These are phyloP conservation scores for Fraxinus ornus DNA, from an alignment of 305 asterid genomes.

Conservation along the genomic window DNA sequence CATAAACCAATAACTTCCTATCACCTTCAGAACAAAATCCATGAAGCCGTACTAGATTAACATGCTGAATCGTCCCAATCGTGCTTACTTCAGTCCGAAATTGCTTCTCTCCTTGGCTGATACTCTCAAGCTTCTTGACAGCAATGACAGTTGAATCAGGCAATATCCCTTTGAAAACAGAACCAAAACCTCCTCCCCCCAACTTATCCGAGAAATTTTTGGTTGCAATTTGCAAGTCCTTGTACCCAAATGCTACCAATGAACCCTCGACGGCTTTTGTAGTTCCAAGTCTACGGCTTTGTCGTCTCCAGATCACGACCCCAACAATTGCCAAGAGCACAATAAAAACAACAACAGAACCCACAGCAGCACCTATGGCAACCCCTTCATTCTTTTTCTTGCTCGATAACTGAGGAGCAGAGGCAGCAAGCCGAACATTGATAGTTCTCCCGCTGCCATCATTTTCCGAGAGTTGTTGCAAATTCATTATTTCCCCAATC, in stretches of 20 bases:
- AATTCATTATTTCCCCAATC: conserved; percentile 42
- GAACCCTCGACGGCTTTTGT: conserved; percentile 53
- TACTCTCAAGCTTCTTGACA: conserved; percentile 73
- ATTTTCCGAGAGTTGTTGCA: conserved; percentile 38
- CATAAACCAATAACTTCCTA: conserved; percentile 61
- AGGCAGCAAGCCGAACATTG: conserved; percentile 40
- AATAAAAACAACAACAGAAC: conserved; percentile 41
- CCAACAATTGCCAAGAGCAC: conserved; percentile 28
- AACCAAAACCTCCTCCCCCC: conserved; percentile 83
- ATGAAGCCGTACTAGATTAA: conserved; percentile 72
- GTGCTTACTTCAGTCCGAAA: conserved; percentile 78
- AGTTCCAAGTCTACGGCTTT: conserved; percentile 29
- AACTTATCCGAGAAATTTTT: conserved; percentile 67
- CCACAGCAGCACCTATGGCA: conserved; percentile 43
- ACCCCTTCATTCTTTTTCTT: conserved; percentile 34
- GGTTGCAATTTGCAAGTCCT: conserved; percentile 62
- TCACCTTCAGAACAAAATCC: conserved; percentile 71
- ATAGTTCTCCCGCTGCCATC: conserved; percentile 38
- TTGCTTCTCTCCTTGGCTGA: conserved; percentile 82
- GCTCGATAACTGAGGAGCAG: conserved; percentile 46
- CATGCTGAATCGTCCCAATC: conserved; percentile 69
- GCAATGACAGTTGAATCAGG: conserved; percentile 65
- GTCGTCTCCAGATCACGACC: conserved; percentile 35
- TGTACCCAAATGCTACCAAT: conserved; percentile 56
- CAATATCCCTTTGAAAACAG: conserved; percentile 63